Base-by-base conservation (phyloP, 108 stramenopile species). In the Nannochloropsis oceanica region DNA sequence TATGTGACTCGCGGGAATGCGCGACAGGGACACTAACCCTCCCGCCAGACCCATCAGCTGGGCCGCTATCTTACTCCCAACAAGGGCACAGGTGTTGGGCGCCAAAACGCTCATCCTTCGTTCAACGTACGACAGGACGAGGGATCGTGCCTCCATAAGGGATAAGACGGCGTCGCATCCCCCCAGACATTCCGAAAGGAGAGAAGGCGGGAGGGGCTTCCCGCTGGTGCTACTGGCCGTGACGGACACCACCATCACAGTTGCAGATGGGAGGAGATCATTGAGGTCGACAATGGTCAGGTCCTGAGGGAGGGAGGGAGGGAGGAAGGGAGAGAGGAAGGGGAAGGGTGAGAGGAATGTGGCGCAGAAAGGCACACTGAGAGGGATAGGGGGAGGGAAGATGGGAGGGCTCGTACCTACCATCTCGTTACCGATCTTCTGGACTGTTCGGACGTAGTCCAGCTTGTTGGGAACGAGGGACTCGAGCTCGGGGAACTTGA, bases 241-340 rank as follows among this genome's bases (percentile, higher is more conserved):
- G 13, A 99, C 95, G 34, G 93, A 92, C 43, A 99, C 91, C 18
- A 96, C 96, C 90, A 99, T 97, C 85, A 97, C 94, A 82, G 95
- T 92, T 85, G 94, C 95, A 27, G 86, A 84, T 13, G 90, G 94
- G 13, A 97, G 86, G 43, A 95, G 87, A 24, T 87, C 85, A 22
- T 88, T 82, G 12, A 91, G 88, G 10, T 87, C 80, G 73, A 91
- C 44, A 43, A 84, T 43, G 24, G 87, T 89, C 89, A 89, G 83
- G 27, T 89, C 89, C 86, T 86, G 59, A 73, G 10, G 5, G 10
- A n/a, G 59, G 10, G 22, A 10, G 2, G 59, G 59, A 73, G 10
- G 34, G n/a, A n/a, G 5, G 34, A 34, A 34, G 34, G 34, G 5
- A 5, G 34, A 5, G 34, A 5, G 34, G 34, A 34, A 34, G 34